phyloP scores from a whole-genome alignment of 1,284 basidiomycete species.

The Cutaneotrichosporon sp. region DNA sequence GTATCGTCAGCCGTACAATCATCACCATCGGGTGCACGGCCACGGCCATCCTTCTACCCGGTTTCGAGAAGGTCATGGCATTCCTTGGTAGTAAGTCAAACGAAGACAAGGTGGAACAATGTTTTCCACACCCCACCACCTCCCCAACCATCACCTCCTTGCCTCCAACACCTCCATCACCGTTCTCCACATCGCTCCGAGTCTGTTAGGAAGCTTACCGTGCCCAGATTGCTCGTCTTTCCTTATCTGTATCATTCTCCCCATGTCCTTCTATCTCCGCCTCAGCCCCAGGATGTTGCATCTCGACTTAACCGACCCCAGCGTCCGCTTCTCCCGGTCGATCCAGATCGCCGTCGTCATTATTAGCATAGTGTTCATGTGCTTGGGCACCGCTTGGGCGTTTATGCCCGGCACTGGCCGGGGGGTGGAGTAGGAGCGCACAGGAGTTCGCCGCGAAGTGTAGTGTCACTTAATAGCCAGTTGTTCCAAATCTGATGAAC shows the following conservation, averaged over 20 bases:
- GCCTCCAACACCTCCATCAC: no score
- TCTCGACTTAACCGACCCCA: constrained; percentile 55
- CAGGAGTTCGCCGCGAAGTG: background rate
- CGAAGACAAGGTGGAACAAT: background rate
- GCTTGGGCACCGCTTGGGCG: constrained; percentile 73
- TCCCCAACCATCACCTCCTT: no score
- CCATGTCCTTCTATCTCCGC: constrained; percentile 54
- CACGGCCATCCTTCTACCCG: constrained; percentile 45
- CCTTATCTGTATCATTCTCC: constrained; percentile 76
- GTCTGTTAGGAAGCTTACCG: no score
- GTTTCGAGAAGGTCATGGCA: constrained; percentile 74
- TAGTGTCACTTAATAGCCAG: no score
- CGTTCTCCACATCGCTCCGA: no score
- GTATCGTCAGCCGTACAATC: constrained; percentile 39
- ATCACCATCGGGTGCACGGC: constrained; percentile 40
- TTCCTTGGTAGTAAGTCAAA: constrained; percentile 64
- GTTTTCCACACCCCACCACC: no score
- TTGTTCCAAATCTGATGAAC: no score
- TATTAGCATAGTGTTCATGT: constrained; percentile 64
- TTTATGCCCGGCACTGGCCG: constrained; percentile 53
- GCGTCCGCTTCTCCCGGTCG: constrained; percentile 57
- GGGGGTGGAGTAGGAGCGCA: background rate
- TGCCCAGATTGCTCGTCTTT: constrained; percentile 69
- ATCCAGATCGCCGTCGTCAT: constrained; percentile 63
- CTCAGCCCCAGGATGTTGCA: constrained; percentile 34